A percentile compares a stretch with the other conserved stretches of the same genome.
phyloP scores from a whole-genome alignment of 1,139 yeast species.

The Yamadazyma sp. region DNA sequence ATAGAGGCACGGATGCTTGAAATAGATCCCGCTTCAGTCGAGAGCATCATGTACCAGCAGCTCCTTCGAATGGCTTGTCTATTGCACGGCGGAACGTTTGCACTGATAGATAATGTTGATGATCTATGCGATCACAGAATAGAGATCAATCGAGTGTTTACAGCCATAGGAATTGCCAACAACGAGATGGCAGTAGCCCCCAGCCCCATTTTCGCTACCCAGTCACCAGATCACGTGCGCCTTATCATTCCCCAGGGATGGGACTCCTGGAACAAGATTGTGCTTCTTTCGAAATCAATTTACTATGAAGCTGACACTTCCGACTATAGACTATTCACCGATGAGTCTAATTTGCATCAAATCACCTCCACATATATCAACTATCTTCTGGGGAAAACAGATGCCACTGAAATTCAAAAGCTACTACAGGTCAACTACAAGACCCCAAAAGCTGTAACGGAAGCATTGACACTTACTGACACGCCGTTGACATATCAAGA shows the following conservation, averaged over 20 bases:
- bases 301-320: constrained; percentile 11
- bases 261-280: constrained; percentile 54
- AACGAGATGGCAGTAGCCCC: background rate
- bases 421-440: background rate
- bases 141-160: background rate
- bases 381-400: constrained; percentile 2
- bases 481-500: constrained; percentile 1
- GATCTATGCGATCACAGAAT: no score
- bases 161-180: background rate
- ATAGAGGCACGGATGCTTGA: constrained; percentile 11
- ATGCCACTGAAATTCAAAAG: background rate
- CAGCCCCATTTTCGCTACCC: background rate
- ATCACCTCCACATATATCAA: constrained; percentile 3
- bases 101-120: constrained; percentile 11
- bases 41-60: constrained; percentile 46
- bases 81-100: constrained; percentile 39
- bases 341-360: background rate
- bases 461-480: background rate
- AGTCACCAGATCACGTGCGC: background rate
- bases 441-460: background rate
- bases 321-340: constrained; percentile 5
- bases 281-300: constrained; percentile 38
- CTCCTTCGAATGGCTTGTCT: constrained; percentile 47
- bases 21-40: constrained; percentile 21
- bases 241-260: constrained; percentile 49